Base-by-base conservation (phyloP, 768 basidiomycete species). In the Nidularia pulvinata region DNA sequence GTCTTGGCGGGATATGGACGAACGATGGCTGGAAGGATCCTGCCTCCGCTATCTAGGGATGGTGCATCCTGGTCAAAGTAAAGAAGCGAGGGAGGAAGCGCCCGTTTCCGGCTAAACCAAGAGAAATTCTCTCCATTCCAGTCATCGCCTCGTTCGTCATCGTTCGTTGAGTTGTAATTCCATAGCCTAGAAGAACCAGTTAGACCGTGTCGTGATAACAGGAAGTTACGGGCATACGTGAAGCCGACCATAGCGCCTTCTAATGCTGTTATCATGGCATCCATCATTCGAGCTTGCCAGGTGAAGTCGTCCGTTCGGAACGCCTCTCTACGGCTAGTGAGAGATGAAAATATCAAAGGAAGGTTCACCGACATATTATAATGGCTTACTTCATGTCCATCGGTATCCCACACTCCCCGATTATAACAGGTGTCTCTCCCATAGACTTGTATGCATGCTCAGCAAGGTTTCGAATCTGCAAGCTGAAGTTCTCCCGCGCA, bases 91-190 rank as follows among this genome's bases (percentile, higher is more conserved):
- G 77, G 63, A 1, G 81, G 88, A 48, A 84, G 71, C 1, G 80
- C 84, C 13, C 87, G 83, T 35, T 67, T 70, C 43, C 74, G 72
- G 61, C 85, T 85, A 79, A 93, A 98, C 92, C 93, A 97, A 1
- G 93, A 94, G 66, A 99, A 98, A 71, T 95, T 97, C 69, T 99
- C 95, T 50, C 91, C 93, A 61, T 95, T 96, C 95, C 95, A 97
- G 65, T 86, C 70, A 65, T 98, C 95, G 13, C 96, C 96, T 25
- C 69, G 61, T 14, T 68, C 60, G 65, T 98, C 95, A 37, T 81
- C 78, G 69, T 98, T 98, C 49, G 79, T 74, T 0, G 95, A 90
- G 62, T 98, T 97, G 67, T 97, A 98, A 55, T 91, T 93, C 96
- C 96, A 98, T 5, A 98, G 70, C 1, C 94, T 97, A 50, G 49